phyloP scores from a whole-genome alignment of 352 stramenopile genomes.

The Discostella stelligera region DNA sequence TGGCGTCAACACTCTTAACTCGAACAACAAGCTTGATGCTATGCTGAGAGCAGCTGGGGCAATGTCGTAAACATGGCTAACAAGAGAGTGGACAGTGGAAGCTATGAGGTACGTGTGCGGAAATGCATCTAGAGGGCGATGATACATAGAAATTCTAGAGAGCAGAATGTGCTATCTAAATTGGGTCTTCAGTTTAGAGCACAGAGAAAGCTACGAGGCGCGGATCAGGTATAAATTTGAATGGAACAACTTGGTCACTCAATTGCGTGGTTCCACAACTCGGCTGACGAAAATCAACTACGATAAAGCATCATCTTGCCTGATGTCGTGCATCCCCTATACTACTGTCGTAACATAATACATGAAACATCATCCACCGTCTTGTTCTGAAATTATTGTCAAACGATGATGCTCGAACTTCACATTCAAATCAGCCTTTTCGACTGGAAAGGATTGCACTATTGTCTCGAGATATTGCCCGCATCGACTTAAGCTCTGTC shows the following conservation, averaged over 20 bases:
- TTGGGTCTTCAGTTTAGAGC: background rate
- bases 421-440: constrained; percentile 3
- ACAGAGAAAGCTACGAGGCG: background rate
- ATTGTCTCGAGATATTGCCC: constrained; percentile 42
- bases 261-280: too few species aligned
- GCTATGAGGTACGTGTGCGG: too few species aligned
- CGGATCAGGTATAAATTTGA: background rate
- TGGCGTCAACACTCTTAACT: constrained; percentile 30
- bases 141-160: background rate
- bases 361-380: background rate
- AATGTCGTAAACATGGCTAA: too few species aligned
- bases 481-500: constrained; percentile 22
- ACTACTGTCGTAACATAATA: background rate
- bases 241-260: too few species aligned
- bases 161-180: background rate
- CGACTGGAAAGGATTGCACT: constrained; percentile 38
- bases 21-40: constrained; percentile 23
- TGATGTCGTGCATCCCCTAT: background rate
- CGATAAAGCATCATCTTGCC: too few species aligned
- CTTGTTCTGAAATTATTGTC: background rate
- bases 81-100: background rate
- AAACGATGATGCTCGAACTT: background rate
- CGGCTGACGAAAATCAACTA: too few species aligned
- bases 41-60: constrained; percentile 37
- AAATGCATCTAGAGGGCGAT: too few species aligned